Base-by-base conservation (phyloP, 2,329 filamentous ascomycete genomes). In the Colletotrichum gigasporum region DNA sequence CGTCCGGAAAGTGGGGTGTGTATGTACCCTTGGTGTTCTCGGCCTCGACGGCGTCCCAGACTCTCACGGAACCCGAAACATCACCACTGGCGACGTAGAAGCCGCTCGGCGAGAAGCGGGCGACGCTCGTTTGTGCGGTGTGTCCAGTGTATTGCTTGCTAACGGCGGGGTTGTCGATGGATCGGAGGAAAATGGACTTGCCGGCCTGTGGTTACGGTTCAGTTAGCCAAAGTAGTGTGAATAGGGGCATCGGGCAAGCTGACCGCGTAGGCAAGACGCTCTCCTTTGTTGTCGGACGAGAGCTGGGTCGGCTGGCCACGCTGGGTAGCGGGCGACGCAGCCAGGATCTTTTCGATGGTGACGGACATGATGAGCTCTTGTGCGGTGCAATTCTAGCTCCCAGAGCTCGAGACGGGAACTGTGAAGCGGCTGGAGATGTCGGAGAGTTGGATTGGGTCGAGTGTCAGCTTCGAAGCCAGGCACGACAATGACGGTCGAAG, bases 51-150 rank as follows among this genome's bases (percentile, higher is more conserved):
- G 92, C 89, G 76, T 98, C 95, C 96, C 96, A 99, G 4, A 99
- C 92, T 68, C 92, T 89, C 41, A 99, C 93, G 44, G 88, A 85
- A 52, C 96, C 96, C 1, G 91, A 89, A 11, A 89, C 87, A 80
- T 99, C 96, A 71, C 95, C 96, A 69, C 92, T 96, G 37, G 96
- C 96, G 65, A 98, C 87, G 76, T 97, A 98, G 84, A 94, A 98
- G 67, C 95, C 94, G 47, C 92, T 97, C 5, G 96, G 96, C 2
- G 95, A 88, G 82, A 99, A 98, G 58, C 94, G 92, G 45, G 96
- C 96, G 67, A 98, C 93, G 3, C 94, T 97, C 1, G 96, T 97
- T 67, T 90, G 86, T 45, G 92, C 86, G 47, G 93, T 97, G 82
- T 99, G 96, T 71, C 91, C 90, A 12, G 91, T 96, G 80, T 98